Conservation (phyloP, 495 filamentous ascomycete genomes). For the Clavariopsis aquatica region DNA sequence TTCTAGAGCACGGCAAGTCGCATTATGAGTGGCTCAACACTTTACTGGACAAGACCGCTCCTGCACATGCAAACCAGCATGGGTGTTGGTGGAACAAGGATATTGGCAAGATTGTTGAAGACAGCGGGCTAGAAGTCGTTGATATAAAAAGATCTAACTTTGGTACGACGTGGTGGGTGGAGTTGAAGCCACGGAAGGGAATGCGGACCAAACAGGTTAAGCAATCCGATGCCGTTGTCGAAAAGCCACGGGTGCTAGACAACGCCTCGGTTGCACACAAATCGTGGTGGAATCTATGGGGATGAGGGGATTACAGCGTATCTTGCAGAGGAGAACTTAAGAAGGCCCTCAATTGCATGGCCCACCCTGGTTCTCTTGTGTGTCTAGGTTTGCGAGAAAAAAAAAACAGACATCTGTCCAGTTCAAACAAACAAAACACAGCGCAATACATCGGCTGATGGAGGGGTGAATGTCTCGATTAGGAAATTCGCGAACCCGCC, state of each 20-base stretch:
- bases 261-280: constrained; percentile 3
- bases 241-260: background rate
- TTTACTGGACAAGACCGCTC: constrained; percentile 73
- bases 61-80: constrained; percentile 75
- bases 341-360: background rate
- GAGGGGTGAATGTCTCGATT: constrained; percentile 1
- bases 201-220: constrained; percentile 1
- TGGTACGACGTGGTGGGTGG: constrained; percentile 74
- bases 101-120: constrained; percentile 73
- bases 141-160: constrained; percentile 67
- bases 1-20: constrained; percentile 90
- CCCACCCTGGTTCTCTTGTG: background rate
- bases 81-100: constrained; percentile 99
- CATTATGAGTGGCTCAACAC: constrained; percentile 75
- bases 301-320: background rate
- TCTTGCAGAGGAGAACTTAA: background rate
- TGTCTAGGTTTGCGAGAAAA: background rate
- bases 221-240: background rate
- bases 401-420: background rate
- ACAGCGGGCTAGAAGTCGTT: constrained; percentile 80
- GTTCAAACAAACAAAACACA: background rate
- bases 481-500: background rate
- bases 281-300: constrained; percentile 10
- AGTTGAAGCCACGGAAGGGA: constrained; percentile 53
- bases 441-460: background rate